These are phyloP conservation scores for Dimargaris verticillata DNA, from an alignment of 192 early-diverging fungal genomes.

Conservation along the genomic window DNA sequence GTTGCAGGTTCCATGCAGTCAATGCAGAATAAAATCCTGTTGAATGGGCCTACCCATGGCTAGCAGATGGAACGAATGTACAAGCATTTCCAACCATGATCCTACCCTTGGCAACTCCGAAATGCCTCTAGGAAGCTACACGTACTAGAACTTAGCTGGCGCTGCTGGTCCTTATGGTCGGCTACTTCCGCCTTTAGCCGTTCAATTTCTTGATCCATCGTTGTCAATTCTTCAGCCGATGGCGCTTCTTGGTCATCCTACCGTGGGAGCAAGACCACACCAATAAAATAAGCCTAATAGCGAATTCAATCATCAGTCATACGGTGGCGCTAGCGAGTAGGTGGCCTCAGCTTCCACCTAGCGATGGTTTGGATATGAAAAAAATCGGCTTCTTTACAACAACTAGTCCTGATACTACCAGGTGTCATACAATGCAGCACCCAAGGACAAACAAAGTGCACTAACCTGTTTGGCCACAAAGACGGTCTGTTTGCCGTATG, in stretches of 20 bases:
- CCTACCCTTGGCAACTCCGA: not conserved
- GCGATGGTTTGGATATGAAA: too few species aligned
- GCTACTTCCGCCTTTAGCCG: slow-evolving; percentile 15
- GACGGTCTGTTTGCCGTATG: slow-evolving; percentile 19
- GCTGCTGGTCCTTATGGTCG: slow-evolving; percentile 15
- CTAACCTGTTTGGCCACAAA: slow-evolving; percentile 13
- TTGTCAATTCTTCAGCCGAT: slow-evolving; percentile 15
- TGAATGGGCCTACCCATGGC: not conserved
- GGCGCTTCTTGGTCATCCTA: slow-evolving; percentile 17
- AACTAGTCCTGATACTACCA: too few species aligned
- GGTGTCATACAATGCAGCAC: too few species aligned
- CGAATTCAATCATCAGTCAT: too few species aligned
- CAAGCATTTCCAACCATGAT: not conserved
- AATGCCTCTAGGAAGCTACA: not conserved
- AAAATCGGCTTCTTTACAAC: too few species aligned
- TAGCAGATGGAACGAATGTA: not conserved
- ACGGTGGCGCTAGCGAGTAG: too few species aligned
- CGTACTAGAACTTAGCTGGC: slow-evolving; percentile 5
- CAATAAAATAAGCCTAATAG: too few species aligned
- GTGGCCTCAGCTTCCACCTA: too few species aligned
- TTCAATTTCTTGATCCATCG: slow-evolving; percentile 17
- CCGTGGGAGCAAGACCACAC: slow-evolving; percentile 3
- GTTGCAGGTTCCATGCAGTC: too few species aligned
- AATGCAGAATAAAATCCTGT: not conserved
- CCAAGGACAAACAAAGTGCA: not conserved